These are phyloP conservation scores for Kandelia obovata DNA, from an alignment of 345 rosid genomes.

Conservation along the genomic window DNA sequence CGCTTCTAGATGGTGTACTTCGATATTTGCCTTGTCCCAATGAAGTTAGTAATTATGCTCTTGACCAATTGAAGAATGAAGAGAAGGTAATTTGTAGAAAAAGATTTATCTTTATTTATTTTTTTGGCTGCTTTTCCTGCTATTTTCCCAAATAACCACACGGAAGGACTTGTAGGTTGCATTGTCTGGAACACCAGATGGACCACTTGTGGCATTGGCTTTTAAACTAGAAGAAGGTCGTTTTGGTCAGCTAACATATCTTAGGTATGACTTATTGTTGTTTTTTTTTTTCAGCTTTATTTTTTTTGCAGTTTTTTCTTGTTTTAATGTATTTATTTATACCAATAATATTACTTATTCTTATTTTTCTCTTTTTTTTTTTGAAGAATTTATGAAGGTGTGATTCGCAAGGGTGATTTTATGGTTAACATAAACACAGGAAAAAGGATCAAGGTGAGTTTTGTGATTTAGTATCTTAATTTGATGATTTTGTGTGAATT, in stretches of 20 bases:
- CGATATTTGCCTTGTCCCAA: conserved; percentile 80
- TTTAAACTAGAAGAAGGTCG: conserved; percentile 98
- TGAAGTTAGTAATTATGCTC: conserved; percentile 91
- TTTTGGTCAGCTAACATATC: conserved; percentile 87
- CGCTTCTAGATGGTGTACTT: conserved; percentile 85
- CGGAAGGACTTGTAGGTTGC: conserved; percentile 47
- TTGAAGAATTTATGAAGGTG: conserved; percentile 88
- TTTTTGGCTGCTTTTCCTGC: not conserved
- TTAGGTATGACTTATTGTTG: conserved; percentile 46
- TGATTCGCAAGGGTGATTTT: conserved; percentile 90
- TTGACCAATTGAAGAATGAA: conserved; percentile 84
- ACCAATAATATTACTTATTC: not conserved
- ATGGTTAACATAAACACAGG: conserved; percentile 86
- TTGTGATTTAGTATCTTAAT: not conserved
- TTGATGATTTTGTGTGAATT: not conserved
- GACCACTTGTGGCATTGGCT: conserved; percentile 96
- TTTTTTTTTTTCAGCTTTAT: not conserved
- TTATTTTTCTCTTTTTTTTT: conserved; percentile 12
- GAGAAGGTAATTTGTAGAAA: conserved; percentile 58
- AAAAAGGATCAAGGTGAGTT: conserved; percentile 84
- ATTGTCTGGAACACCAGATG: conserved; percentile 82
- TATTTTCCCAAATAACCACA: not conserved
- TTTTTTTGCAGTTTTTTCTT: not conserved
- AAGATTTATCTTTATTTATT: conserved; percentile 1
- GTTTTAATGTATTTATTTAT: not conserved